Percentiles rank a stretch among this genome's conserved stretches.
phyloP scores from a whole-genome alignment of 768 basidiomycete genomes.

The Trametes punicea region DNA sequence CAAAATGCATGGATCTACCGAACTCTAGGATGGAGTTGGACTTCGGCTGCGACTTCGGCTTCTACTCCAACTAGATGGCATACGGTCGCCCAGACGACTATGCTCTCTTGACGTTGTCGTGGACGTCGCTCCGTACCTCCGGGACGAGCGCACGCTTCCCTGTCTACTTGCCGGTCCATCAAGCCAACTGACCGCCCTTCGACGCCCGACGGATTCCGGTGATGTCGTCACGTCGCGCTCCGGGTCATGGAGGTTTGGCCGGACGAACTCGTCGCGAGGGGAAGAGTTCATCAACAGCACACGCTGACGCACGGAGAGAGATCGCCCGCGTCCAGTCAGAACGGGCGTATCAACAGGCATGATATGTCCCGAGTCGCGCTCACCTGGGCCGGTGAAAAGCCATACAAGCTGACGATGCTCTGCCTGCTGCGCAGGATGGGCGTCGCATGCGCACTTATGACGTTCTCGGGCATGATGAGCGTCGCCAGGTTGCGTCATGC shows the following conservation, averaged over 20 bases:
- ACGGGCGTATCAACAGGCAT: neutral
- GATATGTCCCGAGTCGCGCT: constrained; percentile 7
- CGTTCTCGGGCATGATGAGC: constrained; percentile 48
- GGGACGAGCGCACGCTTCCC: neutral
- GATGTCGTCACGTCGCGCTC: constrained; percentile 20
- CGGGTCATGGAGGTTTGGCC: constrained; percentile 18
- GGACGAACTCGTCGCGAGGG: constrained; percentile 41
- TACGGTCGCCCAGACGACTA: constrained; percentile 4
- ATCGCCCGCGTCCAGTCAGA: neutral
- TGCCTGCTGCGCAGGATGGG: constrained; percentile 49
- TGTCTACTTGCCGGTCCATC: constrained; percentile 16
- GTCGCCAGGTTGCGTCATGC: constrained; percentile 39
- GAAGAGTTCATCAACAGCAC: constrained; percentile 66
- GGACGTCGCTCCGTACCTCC: constrained; percentile 14
- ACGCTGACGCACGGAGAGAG: constrained; percentile 38
- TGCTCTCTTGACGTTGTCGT: constrained; percentile 13
- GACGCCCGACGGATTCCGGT: constrained; percentile 21
- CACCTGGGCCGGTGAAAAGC: constrained; percentile 74
- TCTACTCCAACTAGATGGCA: neutral
- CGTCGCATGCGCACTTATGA: constrained; percentile 24
- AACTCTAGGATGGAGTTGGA: neutral
- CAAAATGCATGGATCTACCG: neutral
- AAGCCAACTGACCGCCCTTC: constrained; percentile 25
- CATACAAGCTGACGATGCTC: constrained; percentile 60
- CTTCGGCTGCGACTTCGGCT: constrained; percentile 11